A percentile compares a stretch with the other conserved stretches of the same genome.
Evolutionary conservation across 2,329 filamentous ascomycete genomes (phyloP).

Genomic region (Podosphaera xanthii): DNA sequence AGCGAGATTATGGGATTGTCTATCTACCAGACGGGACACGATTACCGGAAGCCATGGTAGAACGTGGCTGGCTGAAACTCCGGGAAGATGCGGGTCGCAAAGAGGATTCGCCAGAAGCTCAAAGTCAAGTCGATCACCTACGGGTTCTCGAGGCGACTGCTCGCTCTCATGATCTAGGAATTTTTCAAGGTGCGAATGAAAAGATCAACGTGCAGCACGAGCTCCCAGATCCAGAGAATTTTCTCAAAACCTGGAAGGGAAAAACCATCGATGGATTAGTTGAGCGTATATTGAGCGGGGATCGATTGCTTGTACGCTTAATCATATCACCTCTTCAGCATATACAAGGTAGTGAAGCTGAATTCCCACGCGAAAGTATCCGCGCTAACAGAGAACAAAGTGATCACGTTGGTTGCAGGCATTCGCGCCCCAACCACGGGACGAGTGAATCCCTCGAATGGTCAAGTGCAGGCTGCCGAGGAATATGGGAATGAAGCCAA

Average conservation of each 20-base stretch:
- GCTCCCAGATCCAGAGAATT: slow-evolving; percentile 47
- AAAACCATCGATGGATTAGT: slow-evolving; percentile 67
- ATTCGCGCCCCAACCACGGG: slow-evolving; percentile 79
- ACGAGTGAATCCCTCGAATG: slow-evolving; percentile 47
- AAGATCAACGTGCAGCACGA: slow-evolving; percentile 63
- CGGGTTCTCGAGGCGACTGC: slow-evolving; percentile 57
- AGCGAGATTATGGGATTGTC: slow-evolving; percentile 72
- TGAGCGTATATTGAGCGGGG: slow-evolving; percentile 76
- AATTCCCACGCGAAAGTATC: not conserved
- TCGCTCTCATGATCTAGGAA: slow-evolving; percentile 53
- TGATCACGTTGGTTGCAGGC: slow-evolving; percentile 72
- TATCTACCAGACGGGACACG: slow-evolving; percentile 52
- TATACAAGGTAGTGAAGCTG: slow-evolving; percentile 19
- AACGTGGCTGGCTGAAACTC: slow-evolving; percentile 80
- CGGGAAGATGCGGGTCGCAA: slow-evolving; percentile 84
- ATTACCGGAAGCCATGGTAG: slow-evolving; percentile 62
- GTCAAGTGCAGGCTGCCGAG: slow-evolving; percentile 59
- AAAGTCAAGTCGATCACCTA: slow-evolving; percentile 52
- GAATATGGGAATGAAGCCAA: slow-evolving; percentile 77
- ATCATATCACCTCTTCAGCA: slow-evolving; percentile 65
- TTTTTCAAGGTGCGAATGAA: slow-evolving; percentile 48
- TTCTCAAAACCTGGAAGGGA: slow-evolving; percentile 68
- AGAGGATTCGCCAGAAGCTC: slow-evolving; percentile 60
- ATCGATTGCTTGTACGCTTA: slow-evolving; percentile 68
- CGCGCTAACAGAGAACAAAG: slow-evolving; percentile 26